Conservation (phyloP, 2,329 filamentous ascomycete genomes). For the Pseudocercospora vitis region DNA sequence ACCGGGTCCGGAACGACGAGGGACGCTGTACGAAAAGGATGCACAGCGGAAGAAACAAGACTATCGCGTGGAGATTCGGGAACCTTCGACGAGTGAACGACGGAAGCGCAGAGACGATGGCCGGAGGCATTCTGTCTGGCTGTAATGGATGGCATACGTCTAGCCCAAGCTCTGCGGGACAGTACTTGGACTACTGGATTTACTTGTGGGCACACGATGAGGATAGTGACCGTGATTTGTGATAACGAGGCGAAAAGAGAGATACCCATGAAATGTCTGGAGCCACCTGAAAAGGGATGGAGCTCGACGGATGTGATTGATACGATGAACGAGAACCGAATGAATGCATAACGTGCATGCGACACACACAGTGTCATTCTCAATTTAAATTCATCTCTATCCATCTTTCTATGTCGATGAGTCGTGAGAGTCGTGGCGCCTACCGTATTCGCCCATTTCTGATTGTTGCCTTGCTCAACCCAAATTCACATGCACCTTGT, state of each 20-base stretch:
- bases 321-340: constrained; percentile 9
- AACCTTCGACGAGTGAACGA: constrained; percentile 13
- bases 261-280: not conserved
- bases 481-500: not conserved
- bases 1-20: constrained; percentile 11
- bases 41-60: constrained; percentile 18
- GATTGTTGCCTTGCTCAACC: not conserved
- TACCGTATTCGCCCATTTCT: too few relatives aligned
- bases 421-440: too few relatives aligned
- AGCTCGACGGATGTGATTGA: not conserved
- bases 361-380: not conserved
- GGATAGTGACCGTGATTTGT: not conserved
- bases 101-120: constrained; percentile 7
- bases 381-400: too few relatives aligned
- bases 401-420: too few relatives aligned
- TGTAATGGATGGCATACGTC: not conserved
- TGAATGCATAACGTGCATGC: not conserved
- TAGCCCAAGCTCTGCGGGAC: not conserved
- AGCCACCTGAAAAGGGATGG: not conserved
- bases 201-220: not conserved
- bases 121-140: constrained; percentile 6
- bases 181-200: not conserved
- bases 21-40: constrained; percentile 21
- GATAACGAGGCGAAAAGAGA: not conserved
- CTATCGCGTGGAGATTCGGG: constrained; percentile 24